phyloP scores from a whole-genome alignment of 129 eudicot genomes.

The Ambrosia artemisiifolia region DNA sequence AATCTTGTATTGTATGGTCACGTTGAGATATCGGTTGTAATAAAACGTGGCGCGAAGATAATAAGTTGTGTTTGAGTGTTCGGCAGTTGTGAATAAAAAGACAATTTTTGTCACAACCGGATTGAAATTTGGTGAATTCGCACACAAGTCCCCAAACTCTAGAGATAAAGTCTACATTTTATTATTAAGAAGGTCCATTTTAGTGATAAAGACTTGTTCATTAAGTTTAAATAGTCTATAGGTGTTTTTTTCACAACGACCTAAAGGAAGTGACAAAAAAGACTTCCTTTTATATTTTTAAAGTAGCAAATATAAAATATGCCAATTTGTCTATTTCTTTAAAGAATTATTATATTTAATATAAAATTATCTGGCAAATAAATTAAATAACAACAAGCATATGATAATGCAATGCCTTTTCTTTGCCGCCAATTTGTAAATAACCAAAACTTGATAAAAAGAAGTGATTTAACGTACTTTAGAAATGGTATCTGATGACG shows the following conservation, averaged over 20 bases:
- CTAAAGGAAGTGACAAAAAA: background rate
- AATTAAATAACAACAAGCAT: too few species aligned
- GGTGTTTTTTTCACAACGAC: background rate
- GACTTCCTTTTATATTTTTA: too few species aligned
- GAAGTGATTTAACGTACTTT: constrained; percentile 36
- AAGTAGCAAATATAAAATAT: background rate
- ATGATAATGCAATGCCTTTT: too few species aligned
- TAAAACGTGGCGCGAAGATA: background rate
- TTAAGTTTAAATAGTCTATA: background rate
- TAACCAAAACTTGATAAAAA: background rate
- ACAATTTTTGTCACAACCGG: too few species aligned
- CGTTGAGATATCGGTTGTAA: background rate
- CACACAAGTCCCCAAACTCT: too few species aligned
- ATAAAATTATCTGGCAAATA: too few species aligned
- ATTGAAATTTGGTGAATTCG: too few species aligned
- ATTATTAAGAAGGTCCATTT: background rate
- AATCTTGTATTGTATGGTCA: background rate
- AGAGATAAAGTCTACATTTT: too few species aligned
- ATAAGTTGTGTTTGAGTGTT: background rate
- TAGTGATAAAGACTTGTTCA: background rate
- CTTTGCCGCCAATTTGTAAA: too few species aligned
- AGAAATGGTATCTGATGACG: constrained; percentile 71
- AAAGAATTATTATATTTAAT: too few species aligned
- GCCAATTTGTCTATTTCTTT: background rate
- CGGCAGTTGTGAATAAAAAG: background rate